Base-by-base conservation (phyloP, 495 filamentous ascomycete species). In the Choiromyces venosus region DNA sequence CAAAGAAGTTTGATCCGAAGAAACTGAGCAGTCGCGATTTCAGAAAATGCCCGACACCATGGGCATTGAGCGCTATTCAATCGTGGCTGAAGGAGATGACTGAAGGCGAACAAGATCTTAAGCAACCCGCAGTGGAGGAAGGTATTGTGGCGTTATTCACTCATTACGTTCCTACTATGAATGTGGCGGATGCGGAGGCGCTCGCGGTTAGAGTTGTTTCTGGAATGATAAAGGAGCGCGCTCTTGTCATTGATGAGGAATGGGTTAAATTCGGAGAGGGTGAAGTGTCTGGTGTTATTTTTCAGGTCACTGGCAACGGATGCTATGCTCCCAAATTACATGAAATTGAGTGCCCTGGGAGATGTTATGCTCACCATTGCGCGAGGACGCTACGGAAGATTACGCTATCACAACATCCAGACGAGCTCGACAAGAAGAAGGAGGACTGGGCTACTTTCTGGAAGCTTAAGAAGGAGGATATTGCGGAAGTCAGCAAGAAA, bases 101-200 rank as follows among this genome's bases (percentile, higher is more conserved):
- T 38, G 93, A 96, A 74, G 94, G 93, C 25, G 88, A 90, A 70
- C 85, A 85, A 21, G 93, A 99, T 83, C 86, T 99, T 35, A 92
- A 91, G 78, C 87, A 91, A 79, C 89, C 91, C 71, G 89, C 91
- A 7, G 87, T 98, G 65, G 89, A 91, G 40, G 93, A 97, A 69
- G 94, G 91, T 2, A 87, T 98, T 61, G 90, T 97, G 35, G 92
- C 89, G 12, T 84, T 99, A 33, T 98, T 99, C 81, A 97, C 93
- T 21, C 89, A 93, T 83, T 97, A 97, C 82, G 93, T 99, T 2
- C 93, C 96, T 1, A 99, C 94, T 0, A 98, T 99, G 95, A 98
- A 99, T 78, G 93, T 93, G 65, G 93, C 95, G 2, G 95, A 98
- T 85, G 96, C 96, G 2, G 95, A 99, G 81, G 90, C 90, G 9